Evolutionary conservation across 108 stramenopile genomes (phyloP), one percentile per base, ranked within the genome.

Genomic region (Licmophora abbreviata): DNA sequence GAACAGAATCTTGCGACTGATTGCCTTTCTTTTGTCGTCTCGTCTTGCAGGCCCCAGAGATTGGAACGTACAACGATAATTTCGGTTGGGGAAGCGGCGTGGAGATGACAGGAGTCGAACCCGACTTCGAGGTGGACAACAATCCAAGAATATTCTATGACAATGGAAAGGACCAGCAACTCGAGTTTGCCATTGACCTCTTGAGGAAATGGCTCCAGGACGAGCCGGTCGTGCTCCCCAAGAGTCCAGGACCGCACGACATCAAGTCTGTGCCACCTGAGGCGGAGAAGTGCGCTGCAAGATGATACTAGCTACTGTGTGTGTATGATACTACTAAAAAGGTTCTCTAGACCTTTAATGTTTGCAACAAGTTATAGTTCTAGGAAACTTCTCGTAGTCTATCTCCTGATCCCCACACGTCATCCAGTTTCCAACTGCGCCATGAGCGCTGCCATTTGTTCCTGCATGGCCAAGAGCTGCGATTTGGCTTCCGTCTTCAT

Each of bases 401-500:
- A n/a, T n/a, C n/a, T n/a, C n/a, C n/a, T n/a, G n/a, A n/a, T n/a
- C n/a, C n/a, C n/a, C n/a, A n/a, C n/a, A n/a, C n/a, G n/a, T 40
- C 3, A 18, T 46, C 6, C 22, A 9, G 23, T 46, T 46, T n/a
- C 14, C 24, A 79, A 63, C 44, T 85, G 74, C 21, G 75, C 75
- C 77, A 85, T 79, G 58, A 79, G 70, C 46, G 64, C 79, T 9
- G 78, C 73, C 75, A 81, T 81, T 56, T 85, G 84, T 49, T 81
- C 80, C 45, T 85, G 77, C 51, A 81, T 58, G 17, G 76, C 77
- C 48, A 79, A 74, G 38, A 81, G 58, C 53, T 81, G 80, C 11
- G 56, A 35, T 28, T 65, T 66, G 10, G 80, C 80, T 20, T 69
- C 68, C 3, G 61, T 66, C 45, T 85, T 85, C 57, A 81, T 64